These are phyloP conservation scores for Sarcodon sp. DNA, from an alignment of 768 basidiomycete species.

Conservation along the genomic window DNA sequence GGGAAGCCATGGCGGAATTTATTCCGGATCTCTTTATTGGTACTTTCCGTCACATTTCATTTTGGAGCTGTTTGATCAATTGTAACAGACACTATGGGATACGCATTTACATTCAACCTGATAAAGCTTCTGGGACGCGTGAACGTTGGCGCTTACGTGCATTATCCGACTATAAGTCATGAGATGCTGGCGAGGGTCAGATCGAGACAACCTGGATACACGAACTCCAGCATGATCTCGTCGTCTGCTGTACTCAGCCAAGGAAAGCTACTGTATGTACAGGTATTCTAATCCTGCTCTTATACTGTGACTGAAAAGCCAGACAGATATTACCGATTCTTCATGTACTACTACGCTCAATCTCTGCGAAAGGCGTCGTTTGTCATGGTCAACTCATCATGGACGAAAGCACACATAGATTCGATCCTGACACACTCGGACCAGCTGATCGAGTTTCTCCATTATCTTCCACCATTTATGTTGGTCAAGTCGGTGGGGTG, in stretches of 20 bases:
- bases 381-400: conserved; percentile 90
- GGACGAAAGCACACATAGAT: conserved; percentile 83
- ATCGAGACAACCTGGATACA: conserved; percentile 42
- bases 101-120: conserved; percentile 84
- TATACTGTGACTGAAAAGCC: background rate
- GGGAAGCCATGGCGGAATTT: conserved; percentile 68
- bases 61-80: background rate
- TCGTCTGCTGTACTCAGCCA: conserved; percentile 38
- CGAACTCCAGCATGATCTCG: conserved; percentile 46
- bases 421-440: conserved; percentile 53
- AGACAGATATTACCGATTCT: conserved; percentile 75
- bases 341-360: conserved; percentile 71
- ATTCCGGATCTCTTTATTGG: conserved; percentile 90
- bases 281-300: background rate
- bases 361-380: conserved; percentile 65
- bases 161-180: conserved; percentile 93
- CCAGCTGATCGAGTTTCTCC: conserved; percentile 30
- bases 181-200: conserved; percentile 83
- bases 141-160: conserved; percentile 83
- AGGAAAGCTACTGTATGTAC: conserved; percentile 50
- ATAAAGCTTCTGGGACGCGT: conserved; percentile 50
- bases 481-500: background rate
- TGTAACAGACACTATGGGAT: conserved; percentile 87
- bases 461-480: conserved; percentile 27
- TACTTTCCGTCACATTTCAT: conserved; percentile 18